These are phyloP conservation scores for Medicago ruthenica DNA, from an alignment of 306 rosid genomes.

Conservation along the genomic window DNA sequence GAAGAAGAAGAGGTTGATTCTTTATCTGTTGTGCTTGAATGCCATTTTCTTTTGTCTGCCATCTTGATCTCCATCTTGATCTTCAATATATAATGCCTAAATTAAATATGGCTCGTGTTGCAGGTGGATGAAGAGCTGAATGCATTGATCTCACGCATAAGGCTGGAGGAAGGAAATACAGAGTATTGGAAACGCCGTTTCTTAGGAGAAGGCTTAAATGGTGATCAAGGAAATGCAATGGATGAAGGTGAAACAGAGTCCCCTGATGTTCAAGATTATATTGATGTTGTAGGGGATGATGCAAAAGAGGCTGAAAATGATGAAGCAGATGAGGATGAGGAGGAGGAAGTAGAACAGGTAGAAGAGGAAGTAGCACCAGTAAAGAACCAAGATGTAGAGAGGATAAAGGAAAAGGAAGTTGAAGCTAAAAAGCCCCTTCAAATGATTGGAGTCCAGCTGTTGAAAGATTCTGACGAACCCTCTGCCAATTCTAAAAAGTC, in stretches of 20 bases:
- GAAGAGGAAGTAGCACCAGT: slow-evolving; percentile 74
- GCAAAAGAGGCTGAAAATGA: slow-evolving; percentile 79
- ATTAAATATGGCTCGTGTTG: slow-evolving; percentile 42
- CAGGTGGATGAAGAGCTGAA: slow-evolving; percentile 96
- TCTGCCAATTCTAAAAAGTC: slow-evolving; percentile 69
- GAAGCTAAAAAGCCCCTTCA: slow-evolving; percentile 89
- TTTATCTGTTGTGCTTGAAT: slow-evolving; percentile 9
- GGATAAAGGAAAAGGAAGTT: slow-evolving; percentile 79
- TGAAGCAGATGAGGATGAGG: slow-evolving; percentile 66
- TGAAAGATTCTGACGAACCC: slow-evolving; percentile 78
- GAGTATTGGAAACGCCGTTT: slow-evolving; percentile 94
- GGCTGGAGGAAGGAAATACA: slow-evolving; percentile 88
- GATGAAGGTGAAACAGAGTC: slow-evolving; percentile 50
- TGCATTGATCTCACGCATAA: slow-evolving; percentile 77
- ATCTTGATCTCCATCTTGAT: slow-evolving; percentile 24
- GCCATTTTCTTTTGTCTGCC: slow-evolving; percentile 32
- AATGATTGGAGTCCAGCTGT: slow-evolving; percentile 93
- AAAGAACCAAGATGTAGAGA: slow-evolving; percentile 75
- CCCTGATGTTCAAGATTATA: slow-evolving; percentile 62
- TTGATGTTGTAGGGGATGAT: slow-evolving; percentile 62
- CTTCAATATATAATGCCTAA: slow-evolving; percentile 26
- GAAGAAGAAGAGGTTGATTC: slow-evolving; percentile 89
- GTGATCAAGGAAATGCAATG: slow-evolving; percentile 51
- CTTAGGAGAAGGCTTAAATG: slow-evolving; percentile 78
- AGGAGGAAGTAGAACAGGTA: slow-evolving; percentile 63